Percentiles rank a stretch among this genome's conserved stretches.
Conservation (phyloP, 768 basidiomycete species). For the Vararia minispora region DNA sequence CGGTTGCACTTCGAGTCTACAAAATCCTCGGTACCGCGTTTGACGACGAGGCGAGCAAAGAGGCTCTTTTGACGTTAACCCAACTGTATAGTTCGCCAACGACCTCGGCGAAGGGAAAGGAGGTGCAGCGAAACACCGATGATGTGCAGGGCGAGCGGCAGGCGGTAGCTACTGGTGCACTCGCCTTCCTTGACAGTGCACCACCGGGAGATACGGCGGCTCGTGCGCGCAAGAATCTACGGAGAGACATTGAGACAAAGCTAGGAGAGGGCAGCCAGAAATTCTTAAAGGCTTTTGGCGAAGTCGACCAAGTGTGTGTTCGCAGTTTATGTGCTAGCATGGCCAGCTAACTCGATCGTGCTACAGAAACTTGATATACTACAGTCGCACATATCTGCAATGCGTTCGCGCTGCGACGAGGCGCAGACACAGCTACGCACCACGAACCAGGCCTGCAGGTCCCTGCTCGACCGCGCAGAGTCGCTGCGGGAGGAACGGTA, state of each 20-base stretch:
- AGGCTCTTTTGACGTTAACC: conserved; percentile 77
- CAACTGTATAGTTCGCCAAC: conserved; percentile 47
- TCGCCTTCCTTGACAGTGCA: conserved; percentile 22
- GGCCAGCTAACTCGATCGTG: background rate
- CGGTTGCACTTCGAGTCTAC: conserved; percentile 79
- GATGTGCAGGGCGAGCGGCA: conserved; percentile 26
- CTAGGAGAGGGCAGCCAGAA: conserved; percentile 72
- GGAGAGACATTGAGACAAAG: conserved; percentile 76
- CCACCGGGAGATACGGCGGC: conserved; percentile 55
- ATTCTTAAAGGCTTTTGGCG: conserved; percentile 76
- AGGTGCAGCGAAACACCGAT: conserved; percentile 19
- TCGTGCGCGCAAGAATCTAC: conserved; percentile 66
- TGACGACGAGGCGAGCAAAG: conserved; percentile 63
- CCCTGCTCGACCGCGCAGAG: conserved; percentile 74
- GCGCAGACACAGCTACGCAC: conserved; percentile 67
- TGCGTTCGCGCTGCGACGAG: conserved; percentile 76
- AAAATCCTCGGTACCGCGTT: conserved; percentile 81
- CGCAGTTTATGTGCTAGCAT: background rate
- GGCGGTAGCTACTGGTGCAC: conserved; percentile 16
- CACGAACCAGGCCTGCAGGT: conserved; percentile 68
- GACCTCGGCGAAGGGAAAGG: conserved; percentile 23
- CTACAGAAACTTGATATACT: conserved; percentile 74
- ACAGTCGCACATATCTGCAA: conserved; percentile 64
- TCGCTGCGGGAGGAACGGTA: conserved; percentile 67
- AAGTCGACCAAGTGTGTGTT: conserved; percentile 78